These are phyloP conservation scores for Endothia cerciana DNA, from an alignment of 2,329 filamentous ascomycete species.

Conservation along the genomic window DNA sequence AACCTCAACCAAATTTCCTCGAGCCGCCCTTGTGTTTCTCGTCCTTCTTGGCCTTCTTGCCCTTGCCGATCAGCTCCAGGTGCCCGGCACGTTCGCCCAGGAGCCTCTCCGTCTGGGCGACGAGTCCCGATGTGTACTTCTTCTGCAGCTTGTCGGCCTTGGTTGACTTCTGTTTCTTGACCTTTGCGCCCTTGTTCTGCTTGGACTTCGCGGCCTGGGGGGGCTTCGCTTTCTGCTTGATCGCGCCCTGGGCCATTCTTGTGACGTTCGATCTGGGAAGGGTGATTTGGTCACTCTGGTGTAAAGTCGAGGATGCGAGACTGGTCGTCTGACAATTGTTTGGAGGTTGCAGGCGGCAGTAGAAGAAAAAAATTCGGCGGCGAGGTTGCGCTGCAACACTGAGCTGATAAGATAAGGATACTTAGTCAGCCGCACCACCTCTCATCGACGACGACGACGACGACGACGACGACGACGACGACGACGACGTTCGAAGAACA, in stretches of 20 bases:
- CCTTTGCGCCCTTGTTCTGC: slow-evolving; percentile 47
- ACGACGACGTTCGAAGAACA: background rate
- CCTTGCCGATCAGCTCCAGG: slow-evolving; percentile 61
- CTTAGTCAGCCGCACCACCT: background rate
- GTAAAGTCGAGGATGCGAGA: background rate
- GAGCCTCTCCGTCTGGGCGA: slow-evolving; percentile 58
- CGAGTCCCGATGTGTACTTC: slow-evolving; percentile 59
- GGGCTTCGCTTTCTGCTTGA: slow-evolving; percentile 52
- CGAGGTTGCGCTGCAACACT: background rate
- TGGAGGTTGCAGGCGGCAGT: background rate
- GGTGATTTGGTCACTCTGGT: background rate
- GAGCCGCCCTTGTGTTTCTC: slow-evolving; percentile 50
- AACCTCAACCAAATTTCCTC: slow-evolving; percentile 58
- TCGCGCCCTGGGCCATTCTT: slow-evolving; percentile 58
- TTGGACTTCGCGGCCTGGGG: slow-evolving; percentile 50
- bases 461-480: background rate
- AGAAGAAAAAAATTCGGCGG: background rate
- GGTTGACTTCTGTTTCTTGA: slow-evolving; percentile 42
- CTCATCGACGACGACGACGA: background rate
- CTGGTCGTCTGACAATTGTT: background rate
- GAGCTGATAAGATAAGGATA: background rate
- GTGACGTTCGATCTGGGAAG: background rate
- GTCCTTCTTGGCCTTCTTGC: slow-evolving; percentile 50
- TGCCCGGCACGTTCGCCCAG: slow-evolving; percentile 63
- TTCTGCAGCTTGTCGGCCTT: slow-evolving; percentile 56